Conservation (phyloP, 257 asterid genomes). For the Nicotiana otophora region DNA sequence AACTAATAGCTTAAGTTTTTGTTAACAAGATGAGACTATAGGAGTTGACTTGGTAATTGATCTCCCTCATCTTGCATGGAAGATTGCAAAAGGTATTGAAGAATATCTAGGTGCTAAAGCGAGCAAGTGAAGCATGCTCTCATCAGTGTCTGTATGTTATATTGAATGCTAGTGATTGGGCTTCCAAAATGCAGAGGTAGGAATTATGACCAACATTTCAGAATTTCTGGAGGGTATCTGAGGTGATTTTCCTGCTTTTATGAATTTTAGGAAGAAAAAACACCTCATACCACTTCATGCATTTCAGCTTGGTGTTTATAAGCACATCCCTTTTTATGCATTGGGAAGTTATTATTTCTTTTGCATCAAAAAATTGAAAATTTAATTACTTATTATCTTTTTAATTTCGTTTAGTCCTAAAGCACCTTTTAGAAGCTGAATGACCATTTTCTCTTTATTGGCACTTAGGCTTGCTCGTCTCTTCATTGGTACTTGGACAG, state of each 20-base stretch:
- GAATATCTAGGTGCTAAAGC: not conserved
- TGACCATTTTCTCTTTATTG: not conserved
- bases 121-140: not conserved
- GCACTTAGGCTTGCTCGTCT: not conserved
- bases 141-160: not conserved
- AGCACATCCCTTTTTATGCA: not conserved
- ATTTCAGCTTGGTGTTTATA: not conserved
- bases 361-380: no score
- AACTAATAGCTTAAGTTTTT: not conserved
- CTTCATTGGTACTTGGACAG: not conserved
- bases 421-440: not conserved
- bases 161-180: not conserved
- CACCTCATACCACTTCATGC: not conserved
- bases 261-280: not conserved
- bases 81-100: slow-evolving; percentile 3
- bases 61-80: not conserved
- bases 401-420: not conserved
- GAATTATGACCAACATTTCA: not conserved
- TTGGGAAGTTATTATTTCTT: not conserved
- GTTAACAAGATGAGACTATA: not conserved
- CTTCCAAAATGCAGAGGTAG: not conserved
- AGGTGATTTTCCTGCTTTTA: not conserved
- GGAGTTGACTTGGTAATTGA: not conserved
- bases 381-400: no score
- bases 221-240: not conserved